These are phyloP conservation scores for Effrenium voratum DNA, from an alignment of 73 alveolate species.

Conservation along the genomic window DNA sequence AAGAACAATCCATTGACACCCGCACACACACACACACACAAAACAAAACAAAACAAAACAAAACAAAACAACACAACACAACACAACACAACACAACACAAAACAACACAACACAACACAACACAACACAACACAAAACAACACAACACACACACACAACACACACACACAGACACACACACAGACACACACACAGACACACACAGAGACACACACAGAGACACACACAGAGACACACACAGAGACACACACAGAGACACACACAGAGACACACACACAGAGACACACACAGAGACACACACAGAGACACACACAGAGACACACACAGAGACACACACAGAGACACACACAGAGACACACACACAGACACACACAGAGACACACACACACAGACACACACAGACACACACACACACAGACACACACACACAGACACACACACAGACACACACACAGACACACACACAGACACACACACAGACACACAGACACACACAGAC, in stretches of 20 bases:
- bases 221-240: neutral
- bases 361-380: neutral
- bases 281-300: neutral
- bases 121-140: neutral
- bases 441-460: constrained; percentile 25
- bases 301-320: neutral
- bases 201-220: neutral
- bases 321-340: constrained; percentile 1
- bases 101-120: neutral
- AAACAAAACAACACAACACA: neutral
- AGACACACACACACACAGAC: neutral
- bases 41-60: neutral
- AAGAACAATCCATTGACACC: neutral
- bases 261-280: neutral
- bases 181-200: neutral
- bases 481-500: constrained; percentile 6
- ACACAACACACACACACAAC: neutral
- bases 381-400: neutral
- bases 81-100: neutral
- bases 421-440: neutral
- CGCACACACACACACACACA: neutral
- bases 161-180: constrained; percentile 1
- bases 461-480: neutral
- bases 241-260: neutral
- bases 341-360: neutral